Base-by-base conservation (phyloP, 371 early-diverging fungal species). In the Dentiscutata heterogama region DNA sequence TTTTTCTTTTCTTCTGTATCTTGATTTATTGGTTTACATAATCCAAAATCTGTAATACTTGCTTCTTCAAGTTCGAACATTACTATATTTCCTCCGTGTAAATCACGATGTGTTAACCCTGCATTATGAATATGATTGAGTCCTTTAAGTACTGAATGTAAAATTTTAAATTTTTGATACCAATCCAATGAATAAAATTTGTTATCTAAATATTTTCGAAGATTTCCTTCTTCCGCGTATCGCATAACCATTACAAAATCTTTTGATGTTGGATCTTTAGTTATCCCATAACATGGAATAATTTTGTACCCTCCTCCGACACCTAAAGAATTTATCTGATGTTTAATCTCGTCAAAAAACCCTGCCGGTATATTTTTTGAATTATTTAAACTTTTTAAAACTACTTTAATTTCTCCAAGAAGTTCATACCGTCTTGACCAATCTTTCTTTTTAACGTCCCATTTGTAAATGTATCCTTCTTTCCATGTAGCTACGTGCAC, bases 21-120 rank as follows among this genome's bases (percentile, higher is more conserved):
- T 35, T 68, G 68, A 68, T 18, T 39, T 18, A 68, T 39, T 6
- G 68, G 68, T 68, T 68, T 68, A 22, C 68, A 68, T 22, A 68
- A 68, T 20, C 68, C 68, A 39, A 68, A 68, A 39, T 68, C 68
- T 68, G 68, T 68, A 39, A 68, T 68, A 42, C 31, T 35, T 68
- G 68, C n/a, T 42, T 31, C 31, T 18, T 39, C 31, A n/a, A 31
- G 16, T 6, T 68, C 39, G 11, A 31, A 31, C 39, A 68, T 35
- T 8, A 68, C 68, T 68, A 74, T 74, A 74, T 74, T 74, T 27
- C 74, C 74, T 25, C 27, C 27, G 56, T 74, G 74, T 7, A 74
- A 74, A 58, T 74, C 74, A 7, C 31, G 29, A 18, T 74, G 74
- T 20, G 42, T 31, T 7, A 74, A 54, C 3, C 74, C 74, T 29